A percentile compares a stretch with the other conserved stretches of the same genome.
phyloP scores from a whole-genome alignment of 208 protist genomes.

The Leishmania martiniquensis region DNA sequence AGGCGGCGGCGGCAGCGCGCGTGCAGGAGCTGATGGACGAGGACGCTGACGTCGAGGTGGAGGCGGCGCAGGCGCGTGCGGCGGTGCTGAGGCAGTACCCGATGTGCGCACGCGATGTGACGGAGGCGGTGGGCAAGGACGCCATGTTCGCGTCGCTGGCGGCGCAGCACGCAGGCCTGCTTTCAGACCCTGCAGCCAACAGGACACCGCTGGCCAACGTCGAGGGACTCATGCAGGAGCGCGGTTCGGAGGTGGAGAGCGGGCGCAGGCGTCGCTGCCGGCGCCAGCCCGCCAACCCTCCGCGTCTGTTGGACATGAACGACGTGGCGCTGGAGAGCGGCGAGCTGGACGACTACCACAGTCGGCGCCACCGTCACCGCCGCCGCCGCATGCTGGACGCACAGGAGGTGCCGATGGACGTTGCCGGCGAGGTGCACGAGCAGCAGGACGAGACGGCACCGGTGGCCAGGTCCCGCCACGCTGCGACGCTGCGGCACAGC shows the following conservation, averaged over 20 bases:
- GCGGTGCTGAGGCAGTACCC: slow-evolving; percentile 15
- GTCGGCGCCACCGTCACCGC: too few species aligned
- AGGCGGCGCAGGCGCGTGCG: neutral
- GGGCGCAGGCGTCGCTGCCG: too few species aligned
- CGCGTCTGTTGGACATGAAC: too few species aligned
- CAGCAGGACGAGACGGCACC: slow-evolving; percentile 19
- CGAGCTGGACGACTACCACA: too few species aligned
- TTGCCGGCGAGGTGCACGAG: slow-evolving; percentile 24
- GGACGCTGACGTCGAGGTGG: slow-evolving; percentile 17
- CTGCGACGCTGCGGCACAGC: too few species aligned
- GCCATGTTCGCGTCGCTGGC: slow-evolving; percentile 37
- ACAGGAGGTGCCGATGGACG: slow-evolving; percentile 15
- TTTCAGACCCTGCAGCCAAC: slow-evolving; percentile 27
- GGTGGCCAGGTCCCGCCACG: neutral
- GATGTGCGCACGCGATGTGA: slow-evolving; percentile 28
- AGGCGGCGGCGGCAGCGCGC: neutral
- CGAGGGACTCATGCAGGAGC: slow-evolving; percentile 31
- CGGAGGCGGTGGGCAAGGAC: slow-evolving; percentile 39
- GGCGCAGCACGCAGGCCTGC: slow-evolving; percentile 14
- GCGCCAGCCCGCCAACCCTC: too few species aligned
- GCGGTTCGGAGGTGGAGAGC: slow-evolving; percentile 24
- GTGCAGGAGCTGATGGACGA: slow-evolving; percentile 16
- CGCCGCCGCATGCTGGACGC: too few species aligned
- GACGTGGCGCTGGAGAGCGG: too few species aligned
- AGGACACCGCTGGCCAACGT: slow-evolving; percentile 13